A percentile compares a stretch with the other conserved stretches of the same genome.
Conservation (phyloP, 768 basidiomycete genomes). For the Lanmaoa pseudosensibilis region DNA sequence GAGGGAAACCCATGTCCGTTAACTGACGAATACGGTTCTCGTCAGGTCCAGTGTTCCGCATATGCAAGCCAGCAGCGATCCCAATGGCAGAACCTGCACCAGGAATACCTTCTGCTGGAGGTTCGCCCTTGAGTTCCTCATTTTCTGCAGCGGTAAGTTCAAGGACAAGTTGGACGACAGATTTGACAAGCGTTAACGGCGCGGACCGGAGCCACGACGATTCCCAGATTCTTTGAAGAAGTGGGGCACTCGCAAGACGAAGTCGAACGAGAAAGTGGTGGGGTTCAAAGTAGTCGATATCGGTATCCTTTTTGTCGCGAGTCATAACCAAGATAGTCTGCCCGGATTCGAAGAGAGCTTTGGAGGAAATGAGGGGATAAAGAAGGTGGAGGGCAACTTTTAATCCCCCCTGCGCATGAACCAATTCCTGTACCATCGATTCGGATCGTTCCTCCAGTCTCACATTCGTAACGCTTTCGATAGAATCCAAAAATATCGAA, state of each 20-base stretch:
- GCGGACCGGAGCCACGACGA: constrained; percentile 78
- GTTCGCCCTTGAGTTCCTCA: constrained; percentile 61
- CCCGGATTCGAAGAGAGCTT: constrained; percentile 79
- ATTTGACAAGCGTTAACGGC: constrained; percentile 72
- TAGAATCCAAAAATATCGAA: constrained; percentile 51
- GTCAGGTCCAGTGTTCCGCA: constrained; percentile 53
- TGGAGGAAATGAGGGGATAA: constrained; percentile 72
- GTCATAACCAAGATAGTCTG: constrained; percentile 75
- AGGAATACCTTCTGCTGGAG: constrained; percentile 36
- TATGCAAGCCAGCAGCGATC: constrained; percentile 34
- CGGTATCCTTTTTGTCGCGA: constrained; percentile 76
- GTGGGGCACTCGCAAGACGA: constrained; percentile 66
- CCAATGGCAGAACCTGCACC: constrained; percentile 33
- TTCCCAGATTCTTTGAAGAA: constrained; percentile 73
- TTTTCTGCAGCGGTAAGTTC: constrained; percentile 81
- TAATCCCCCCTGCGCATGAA: constrained; percentile 76
- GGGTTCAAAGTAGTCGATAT: constrained; percentile 79
- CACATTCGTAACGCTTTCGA: constrained; percentile 51
- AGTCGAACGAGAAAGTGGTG: constrained; percentile 85
- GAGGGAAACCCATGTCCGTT: constrained; percentile 95
- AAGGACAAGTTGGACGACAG: constrained; percentile 73
- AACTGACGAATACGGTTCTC: constrained; percentile 80
- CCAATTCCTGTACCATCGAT: constrained; percentile 58
- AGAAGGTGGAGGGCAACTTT: constrained; percentile 81
- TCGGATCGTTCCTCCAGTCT: constrained; percentile 59